Evolutionary conservation across 2,329 filamentous ascomycete genomes (phyloP), one percentile per base, ranked within the genome.

Genomic region (Coniella vitis): DNA sequence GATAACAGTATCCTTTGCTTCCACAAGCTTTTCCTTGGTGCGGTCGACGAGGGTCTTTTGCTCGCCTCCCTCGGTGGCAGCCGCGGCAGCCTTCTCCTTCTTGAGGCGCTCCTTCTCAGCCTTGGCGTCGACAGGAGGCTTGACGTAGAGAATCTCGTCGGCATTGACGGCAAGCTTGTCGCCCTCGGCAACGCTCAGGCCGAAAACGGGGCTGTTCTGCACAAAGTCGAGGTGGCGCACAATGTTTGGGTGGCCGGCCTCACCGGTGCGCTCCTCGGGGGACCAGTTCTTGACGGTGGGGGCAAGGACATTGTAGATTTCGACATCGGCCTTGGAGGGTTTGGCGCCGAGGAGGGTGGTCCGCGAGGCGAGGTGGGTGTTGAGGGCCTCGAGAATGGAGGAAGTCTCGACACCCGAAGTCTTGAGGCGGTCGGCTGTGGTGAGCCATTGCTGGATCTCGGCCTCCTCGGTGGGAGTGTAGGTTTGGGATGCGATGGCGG

Each of bases 81-180:
- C 76, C 2, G 78, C 78, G 13, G 81, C 82, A 25, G 85, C 87
- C 76, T 95, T 95, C 72, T 95, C 90, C 75, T 94, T 95, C 84
- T 95, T 96, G 69, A 91, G 80, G 41, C 86, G 83, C 77, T 96
- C 90, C 75, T 96, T 96, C 76, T 96, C 91, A 49, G 90, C 90
- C 76, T 94, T 95, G 60, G 86, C 82, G 58, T 95, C 90, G 54
- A 91, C 81, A 17, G 87, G 87, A 58, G 91, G 91, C 72, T 93
- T 91, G 60, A 90, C 84, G 66, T 90, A 90, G 55, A 88, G 77
- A 52, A 97, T 79, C 59, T 90, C 85, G 60, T 90, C 83, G 44
- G 81, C 72, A 65, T 96, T 83, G 57, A 97, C 79, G 57, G 72
- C 71, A 60, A 96, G 71, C 75, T 93, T 95, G 63, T 93, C 82